Conservation (phyloP, 805 yeast species). For the Candida sonorensis region DNA sequence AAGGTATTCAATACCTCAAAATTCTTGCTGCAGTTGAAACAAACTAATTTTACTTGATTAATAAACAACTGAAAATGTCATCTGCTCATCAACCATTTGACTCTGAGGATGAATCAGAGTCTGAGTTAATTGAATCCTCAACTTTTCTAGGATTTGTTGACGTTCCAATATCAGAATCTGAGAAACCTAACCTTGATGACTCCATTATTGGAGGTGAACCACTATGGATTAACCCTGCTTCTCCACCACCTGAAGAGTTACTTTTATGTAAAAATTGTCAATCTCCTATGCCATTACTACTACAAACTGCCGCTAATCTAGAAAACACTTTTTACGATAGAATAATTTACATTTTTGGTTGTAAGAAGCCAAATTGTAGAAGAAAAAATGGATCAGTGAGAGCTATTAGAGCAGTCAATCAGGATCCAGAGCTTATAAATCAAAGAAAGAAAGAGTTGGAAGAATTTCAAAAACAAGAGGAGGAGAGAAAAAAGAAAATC, state of each 20-base stretch:
- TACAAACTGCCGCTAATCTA: constrained; percentile 79
- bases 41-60: too few species aligned
- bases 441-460: constrained; percentile 32
- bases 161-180: constrained; percentile 44
- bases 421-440: constrained; percentile 45
- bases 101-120: constrained; percentile 9
- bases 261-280: constrained; percentile 63
- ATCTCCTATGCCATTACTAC: constrained; percentile 52
- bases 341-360: constrained; percentile 72
- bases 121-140: constrained; percentile 15
- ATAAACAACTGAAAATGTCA: neutral
- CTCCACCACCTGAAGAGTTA: constrained; percentile 47
- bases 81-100: too few species aligned
- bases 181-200: constrained; percentile 46
- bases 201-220: constrained; percentile 80
- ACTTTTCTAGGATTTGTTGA: constrained; percentile 63
- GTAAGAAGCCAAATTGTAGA: constrained; percentile 58
- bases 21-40: too few species aligned
- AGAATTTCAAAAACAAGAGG: constrained; percentile 32
- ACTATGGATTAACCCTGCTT: constrained; percentile 57
- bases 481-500: constrained; percentile 37
- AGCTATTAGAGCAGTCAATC: constrained; percentile 69
- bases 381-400: constrained; percentile 64
- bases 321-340: constrained; percentile 72
- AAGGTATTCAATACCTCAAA: too few species aligned